These are phyloP conservation scores for Entamoeba histolytica DNA, from an alignment of 208 protist genomes.

Conservation along the genomic window DNA sequence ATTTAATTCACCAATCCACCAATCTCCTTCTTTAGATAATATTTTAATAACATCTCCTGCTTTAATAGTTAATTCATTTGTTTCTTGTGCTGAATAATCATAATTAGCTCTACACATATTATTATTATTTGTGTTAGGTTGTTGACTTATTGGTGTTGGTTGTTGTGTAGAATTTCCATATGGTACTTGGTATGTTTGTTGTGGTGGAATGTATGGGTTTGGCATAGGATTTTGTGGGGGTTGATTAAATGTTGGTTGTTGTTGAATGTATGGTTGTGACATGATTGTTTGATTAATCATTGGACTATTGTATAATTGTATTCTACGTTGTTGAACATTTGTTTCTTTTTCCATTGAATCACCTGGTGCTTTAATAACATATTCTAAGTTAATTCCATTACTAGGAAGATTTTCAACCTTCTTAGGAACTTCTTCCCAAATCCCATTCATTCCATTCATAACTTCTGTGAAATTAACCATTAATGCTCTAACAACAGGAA, in stretches of 20 bases:
- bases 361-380: neutral
- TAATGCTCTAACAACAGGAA: neutral
- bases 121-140: neutral
- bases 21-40: neutral
- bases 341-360: neutral
- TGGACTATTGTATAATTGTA: neutral
- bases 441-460: neutral
- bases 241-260: neutral
- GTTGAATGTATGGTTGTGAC: too few relatives aligned
- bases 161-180: neutral
- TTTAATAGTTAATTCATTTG: neutral
- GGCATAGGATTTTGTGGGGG: neutral
- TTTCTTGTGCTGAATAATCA: neutral
- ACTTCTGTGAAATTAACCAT: neutral
- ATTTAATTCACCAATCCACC: neutral
- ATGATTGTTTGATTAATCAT: neutral
- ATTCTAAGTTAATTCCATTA: neutral
- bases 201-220: neutral
- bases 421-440: neutral
- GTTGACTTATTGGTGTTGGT: neutral
- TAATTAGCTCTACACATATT: neutral
- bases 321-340: neutral
- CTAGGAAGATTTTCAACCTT: neutral
- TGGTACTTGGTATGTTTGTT: neutral
- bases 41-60: neutral